Conservation (phyloP, 2,329 filamentous ascomycete species). For the Apiospora marii region DNA sequence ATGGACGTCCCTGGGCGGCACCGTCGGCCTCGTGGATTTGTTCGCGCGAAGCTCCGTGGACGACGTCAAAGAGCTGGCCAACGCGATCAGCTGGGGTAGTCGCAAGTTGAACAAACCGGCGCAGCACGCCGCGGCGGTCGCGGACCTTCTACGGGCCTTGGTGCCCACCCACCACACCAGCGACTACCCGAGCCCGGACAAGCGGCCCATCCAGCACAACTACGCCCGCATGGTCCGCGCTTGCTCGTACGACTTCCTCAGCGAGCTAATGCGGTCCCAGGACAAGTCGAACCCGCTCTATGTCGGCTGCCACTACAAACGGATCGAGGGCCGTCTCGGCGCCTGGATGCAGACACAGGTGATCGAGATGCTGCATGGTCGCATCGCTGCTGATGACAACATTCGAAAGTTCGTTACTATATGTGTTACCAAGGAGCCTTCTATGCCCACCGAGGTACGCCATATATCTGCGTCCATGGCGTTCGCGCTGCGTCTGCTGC, state of each 20-base stretch:
- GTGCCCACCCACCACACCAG: neutral
- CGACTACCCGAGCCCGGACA: neutral
- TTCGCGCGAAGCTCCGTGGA: constrained; percentile 30
- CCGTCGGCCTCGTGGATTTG: constrained; percentile 24
- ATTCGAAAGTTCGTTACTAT: neutral
- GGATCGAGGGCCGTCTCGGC: neutral
- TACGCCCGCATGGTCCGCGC: constrained; percentile 7
- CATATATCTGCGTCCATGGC: neutral
- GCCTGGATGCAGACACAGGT: constrained; percentile 13
- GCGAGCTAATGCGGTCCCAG: neutral
- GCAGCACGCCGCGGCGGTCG: neutral
- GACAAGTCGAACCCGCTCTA: constrained; percentile 5
- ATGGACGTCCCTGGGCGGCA: constrained; percentile 26
- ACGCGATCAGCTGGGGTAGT: constrained; percentile 9
- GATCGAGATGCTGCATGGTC: neutral
- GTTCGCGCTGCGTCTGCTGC: neutral
- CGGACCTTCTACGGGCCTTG: neutral
- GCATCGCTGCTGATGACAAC: neutral
- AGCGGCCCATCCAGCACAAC: neutral
- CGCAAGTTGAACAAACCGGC: neutral
- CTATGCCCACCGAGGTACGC: neutral
- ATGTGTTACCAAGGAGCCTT: neutral
- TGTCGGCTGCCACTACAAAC: neutral
- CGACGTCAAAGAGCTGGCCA: constrained; percentile 29
- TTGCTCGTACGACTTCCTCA: neutral